phyloP scores from a whole-genome alignment of 805 yeast species.

The Lachancea nothofagi region DNA sequence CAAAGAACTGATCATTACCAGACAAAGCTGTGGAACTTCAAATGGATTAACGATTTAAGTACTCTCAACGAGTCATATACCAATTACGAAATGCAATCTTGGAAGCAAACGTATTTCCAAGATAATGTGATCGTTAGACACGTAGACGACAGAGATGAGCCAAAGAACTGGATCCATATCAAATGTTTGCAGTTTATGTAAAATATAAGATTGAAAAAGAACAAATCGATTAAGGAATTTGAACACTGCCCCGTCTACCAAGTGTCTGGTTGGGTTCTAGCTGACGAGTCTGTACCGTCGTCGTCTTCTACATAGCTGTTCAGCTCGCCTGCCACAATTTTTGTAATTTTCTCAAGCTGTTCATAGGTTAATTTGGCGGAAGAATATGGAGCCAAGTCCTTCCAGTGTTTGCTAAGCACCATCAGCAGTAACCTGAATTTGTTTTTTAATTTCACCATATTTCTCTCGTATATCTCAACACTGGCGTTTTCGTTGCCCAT shows the following conservation, averaged over 20 bases:
- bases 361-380: slow-evolving; percentile 30
- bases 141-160: slow-evolving; percentile 22
- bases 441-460: slow-evolving; percentile 51
- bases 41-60: slow-evolving; percentile 35
- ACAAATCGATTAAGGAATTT: neutral
- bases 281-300: slow-evolving; percentile 10
- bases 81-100: slow-evolving; percentile 48
- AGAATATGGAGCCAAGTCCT: slow-evolving; percentile 10
- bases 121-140: slow-evolving; percentile 39
- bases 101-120: slow-evolving; percentile 47
- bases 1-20: slow-evolving; percentile 17
- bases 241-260: neutral
- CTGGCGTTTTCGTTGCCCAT: slow-evolving; percentile 47
- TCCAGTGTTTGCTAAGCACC: slow-evolving; percentile 23
- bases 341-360: slow-evolving; percentile 32
- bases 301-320: slow-evolving; percentile 30
- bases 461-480: slow-evolving; percentile 51
- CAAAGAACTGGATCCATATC: slow-evolving; percentile 25
- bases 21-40: slow-evolving; percentile 37
- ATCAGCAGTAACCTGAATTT: slow-evolving; percentile 50
- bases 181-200: slow-evolving; percentile 24
- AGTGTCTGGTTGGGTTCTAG: neutral
- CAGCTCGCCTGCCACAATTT: slow-evolving; percentile 28
- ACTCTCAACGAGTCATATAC: slow-evolving; percentile 45
- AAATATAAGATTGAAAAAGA: slow-evolving; percentile 1